Evolutionary conservation across 768 basidiomycete genomes (phyloP).

Genomic region (Coprinopsis marcescibilis): DNA sequence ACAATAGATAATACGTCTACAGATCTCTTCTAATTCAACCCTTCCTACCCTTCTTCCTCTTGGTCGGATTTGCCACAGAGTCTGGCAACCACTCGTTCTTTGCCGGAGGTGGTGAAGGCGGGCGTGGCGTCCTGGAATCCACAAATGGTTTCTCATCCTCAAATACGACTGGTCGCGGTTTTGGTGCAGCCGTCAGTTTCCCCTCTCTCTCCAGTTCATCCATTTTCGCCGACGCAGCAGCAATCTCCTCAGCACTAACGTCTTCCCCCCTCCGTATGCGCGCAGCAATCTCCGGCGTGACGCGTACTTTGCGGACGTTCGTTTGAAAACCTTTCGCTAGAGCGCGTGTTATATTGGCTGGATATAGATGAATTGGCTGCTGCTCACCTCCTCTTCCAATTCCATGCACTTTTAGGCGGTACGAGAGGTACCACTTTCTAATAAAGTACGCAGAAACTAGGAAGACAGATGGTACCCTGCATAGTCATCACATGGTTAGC

Average conservation of each 20-base stretch:
- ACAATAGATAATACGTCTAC: too few species aligned
- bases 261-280: conserved; percentile 46
- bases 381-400: conserved; percentile 52
- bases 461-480: conserved; percentile 39
- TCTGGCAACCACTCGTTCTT: conserved; percentile 50
- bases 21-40: too few species aligned
- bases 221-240: conserved; percentile 37
- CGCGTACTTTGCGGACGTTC: conserved; percentile 40
- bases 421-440: conserved; percentile 46
- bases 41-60: conserved; percentile 22
- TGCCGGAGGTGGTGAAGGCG: conserved; percentile 4
- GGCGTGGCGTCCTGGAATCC: not conserved
- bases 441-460: conserved; percentile 40
- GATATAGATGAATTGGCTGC: not conserved
- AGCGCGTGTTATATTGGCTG: not conserved
- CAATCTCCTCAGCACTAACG: conserved; percentile 48
- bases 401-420: conserved; percentile 39
- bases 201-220: conserved; percentile 25
- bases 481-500: not conserved
- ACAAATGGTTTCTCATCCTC: conserved; percentile 8
- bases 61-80: conserved; percentile 37
- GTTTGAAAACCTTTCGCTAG: conserved; percentile 53
- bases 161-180: not conserved
- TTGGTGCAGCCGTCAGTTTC: not conserved
- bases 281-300: conserved; percentile 51